Evolutionary conservation across 2,329 filamentous ascomycete species (phyloP).

Genomic region (Raffaelea deltoideospora): DNA sequence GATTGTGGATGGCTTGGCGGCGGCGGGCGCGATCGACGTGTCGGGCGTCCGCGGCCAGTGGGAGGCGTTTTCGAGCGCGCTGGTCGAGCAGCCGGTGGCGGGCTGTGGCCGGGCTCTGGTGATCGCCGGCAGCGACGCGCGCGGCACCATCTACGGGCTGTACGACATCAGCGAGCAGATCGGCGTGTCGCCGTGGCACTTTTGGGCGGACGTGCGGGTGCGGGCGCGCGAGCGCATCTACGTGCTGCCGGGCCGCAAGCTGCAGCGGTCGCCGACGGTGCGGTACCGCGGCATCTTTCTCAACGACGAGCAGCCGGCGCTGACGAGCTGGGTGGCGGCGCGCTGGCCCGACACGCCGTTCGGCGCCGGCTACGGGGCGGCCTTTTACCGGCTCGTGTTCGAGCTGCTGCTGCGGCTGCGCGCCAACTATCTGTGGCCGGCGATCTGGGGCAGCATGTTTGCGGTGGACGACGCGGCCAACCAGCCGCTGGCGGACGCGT

Average conservation of each 20-base stretch:
- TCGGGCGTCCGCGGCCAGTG: constrained; percentile 44
- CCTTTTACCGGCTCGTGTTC: constrained; percentile 55
- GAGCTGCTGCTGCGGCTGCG: constrained; percentile 54
- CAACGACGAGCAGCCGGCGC: constrained; percentile 53
- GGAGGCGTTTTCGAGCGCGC: constrained; percentile 50
- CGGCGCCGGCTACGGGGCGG: constrained; percentile 35
- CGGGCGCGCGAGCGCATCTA: constrained; percentile 37
- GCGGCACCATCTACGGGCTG: constrained; percentile 53
- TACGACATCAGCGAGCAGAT: constrained; percentile 62
- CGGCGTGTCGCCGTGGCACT: constrained; percentile 57
- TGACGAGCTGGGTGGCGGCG: constrained; percentile 47
- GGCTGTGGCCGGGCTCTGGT: constrained; percentile 45
- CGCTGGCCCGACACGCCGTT: constrained; percentile 28
- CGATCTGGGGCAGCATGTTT: constrained; percentile 52
- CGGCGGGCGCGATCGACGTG: constrained; percentile 40
- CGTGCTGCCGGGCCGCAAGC: constrained; percentile 34
- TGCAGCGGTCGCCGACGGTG: constrained; percentile 44
- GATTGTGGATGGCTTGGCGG: constrained; percentile 42
- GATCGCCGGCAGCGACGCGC: constrained; percentile 49
- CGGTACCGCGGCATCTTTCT: constrained; percentile 57
- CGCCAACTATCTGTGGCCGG: constrained; percentile 63
- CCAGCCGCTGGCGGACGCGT: constrained; percentile 57
- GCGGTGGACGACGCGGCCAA: constrained; percentile 55
- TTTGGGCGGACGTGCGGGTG: constrained; percentile 47
- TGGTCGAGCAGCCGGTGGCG: constrained; percentile 41